A percentile compares a stretch with the other conserved stretches of the same genome.
Evolutionary conservation across 768 basidiomycete genomes (phyloP).

Genomic region (Vararia minispora): DNA sequence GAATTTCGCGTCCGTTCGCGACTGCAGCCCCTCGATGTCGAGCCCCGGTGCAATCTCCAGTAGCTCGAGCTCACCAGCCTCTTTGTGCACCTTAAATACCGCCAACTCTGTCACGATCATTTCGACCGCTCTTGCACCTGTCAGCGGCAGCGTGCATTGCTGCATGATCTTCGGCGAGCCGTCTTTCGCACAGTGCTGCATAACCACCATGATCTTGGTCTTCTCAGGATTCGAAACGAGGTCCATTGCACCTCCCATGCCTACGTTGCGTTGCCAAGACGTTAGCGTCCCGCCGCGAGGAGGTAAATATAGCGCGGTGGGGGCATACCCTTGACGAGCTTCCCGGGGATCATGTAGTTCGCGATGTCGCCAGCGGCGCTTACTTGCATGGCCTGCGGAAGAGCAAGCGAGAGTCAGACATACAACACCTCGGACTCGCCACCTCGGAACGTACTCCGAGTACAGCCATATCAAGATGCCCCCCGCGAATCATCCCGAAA

Average conservation of each 20-base stretch:
- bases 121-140: slow-evolving; percentile 78
- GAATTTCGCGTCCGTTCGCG: slow-evolving; percentile 79
- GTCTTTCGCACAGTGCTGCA: slow-evolving; percentile 85
- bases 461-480: slow-evolving; percentile 85
- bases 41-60: slow-evolving; percentile 76
- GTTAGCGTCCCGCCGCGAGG: too few species aligned
- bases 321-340: slow-evolving; percentile 71
- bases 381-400: slow-evolving; percentile 77
- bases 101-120: slow-evolving; percentile 86
- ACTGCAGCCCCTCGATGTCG: slow-evolving; percentile 68
- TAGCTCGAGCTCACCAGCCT: slow-evolving; percentile 57
- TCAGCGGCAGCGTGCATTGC: slow-evolving; percentile 73
- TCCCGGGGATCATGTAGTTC: slow-evolving; percentile 96
- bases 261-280: too few species aligned
- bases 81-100: slow-evolving; percentile 78
- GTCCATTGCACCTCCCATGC: slow-evolving; percentile 93
- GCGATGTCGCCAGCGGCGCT: slow-evolving; percentile 86
- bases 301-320: too few species aligned
- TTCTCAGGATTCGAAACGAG: slow-evolving; percentile 90
- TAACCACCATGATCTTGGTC: slow-evolving; percentile 81
- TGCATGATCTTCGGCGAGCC: slow-evolving; percentile 79
- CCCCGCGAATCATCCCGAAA: slow-evolving; percentile 95
- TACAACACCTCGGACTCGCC: not conserved
- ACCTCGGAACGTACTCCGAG: slow-evolving; percentile 70
- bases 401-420: not conserved